Evolutionary conservation across 2,329 filamentous ascomycete species (phyloP), one percentile per base, ranked within the genome.

Genomic region (Aulographum hederae): DNA sequence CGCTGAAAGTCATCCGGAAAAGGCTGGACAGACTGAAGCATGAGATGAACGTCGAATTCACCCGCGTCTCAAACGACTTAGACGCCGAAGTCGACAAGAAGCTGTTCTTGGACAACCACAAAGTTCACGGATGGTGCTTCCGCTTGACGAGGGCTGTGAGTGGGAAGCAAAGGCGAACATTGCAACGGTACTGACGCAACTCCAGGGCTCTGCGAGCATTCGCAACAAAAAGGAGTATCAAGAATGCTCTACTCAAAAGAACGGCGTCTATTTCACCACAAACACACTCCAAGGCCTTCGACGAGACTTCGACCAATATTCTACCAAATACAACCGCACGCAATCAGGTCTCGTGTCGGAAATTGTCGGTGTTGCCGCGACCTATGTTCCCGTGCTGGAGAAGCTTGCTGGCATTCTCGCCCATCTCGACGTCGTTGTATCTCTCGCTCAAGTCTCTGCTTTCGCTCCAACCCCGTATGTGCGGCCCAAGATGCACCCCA

Each of bases 161-260:
- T 25, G 21, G 10, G 10, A n/a, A n/a, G n/a, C n/a, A n/a, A n/a
- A n/a, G n/a, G n/a, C n/a, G n/a, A n/a, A n/a, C 86, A 63, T 33
- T 37, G 45, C n/a, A n/a, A 25, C 21, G 13, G 21, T 25, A 10
- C 21, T 25, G 13, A 25, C 21, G 10, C 13, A 10, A 10, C 13
- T 10, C 10, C 13, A 25, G 21, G 21, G 98, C 58, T 82, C 89
- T 1, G 76, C 78, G 12, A 91, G 81, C 45, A 98, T 98, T 43
- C 77, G 89, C 38, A 91, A 91, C 54, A 92, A 89, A 48, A 74
- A 72, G 36, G 65, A 73, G 31, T 98, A 95, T 45, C 78, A 86
- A 45, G 89, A 98, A 53, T 92, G 84, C 51, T 92, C 85, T 1
- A 98, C 91, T 1, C 89, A 95, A 56, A 98, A 98, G 65, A 98